phyloP scores from a whole-genome alignment of 441 rosid genomes.

The Populus hybrid region DNA sequence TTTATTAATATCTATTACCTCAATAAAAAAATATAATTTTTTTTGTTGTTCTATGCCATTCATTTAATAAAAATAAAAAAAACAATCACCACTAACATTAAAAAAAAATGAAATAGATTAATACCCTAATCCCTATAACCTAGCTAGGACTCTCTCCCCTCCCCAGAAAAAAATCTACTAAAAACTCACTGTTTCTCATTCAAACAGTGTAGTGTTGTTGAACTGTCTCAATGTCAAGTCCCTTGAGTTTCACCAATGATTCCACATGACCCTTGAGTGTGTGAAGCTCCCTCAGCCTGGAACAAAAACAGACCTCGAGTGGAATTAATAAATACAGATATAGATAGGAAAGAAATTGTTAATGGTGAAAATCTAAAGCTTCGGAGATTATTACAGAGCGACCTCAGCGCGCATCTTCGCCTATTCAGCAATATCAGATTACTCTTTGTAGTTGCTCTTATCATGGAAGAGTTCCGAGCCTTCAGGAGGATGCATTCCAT shows the following conservation, averaged over 20 bases:
- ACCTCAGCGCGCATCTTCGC: constrained; percentile 84
- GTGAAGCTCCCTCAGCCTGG: constrained; percentile 73
- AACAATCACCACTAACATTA: too few relatives aligned
- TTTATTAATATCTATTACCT: too few relatives aligned
- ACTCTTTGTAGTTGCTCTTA: constrained; percentile 45
- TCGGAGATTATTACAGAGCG: constrained; percentile 47
- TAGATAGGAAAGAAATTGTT: not conserved
- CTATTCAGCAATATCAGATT: constrained; percentile 79
- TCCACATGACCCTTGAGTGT: constrained; percentile 83
- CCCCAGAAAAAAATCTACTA: not conserved
- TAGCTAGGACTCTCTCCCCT: constrained; percentile 1
- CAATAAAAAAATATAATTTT: too few relatives aligned
- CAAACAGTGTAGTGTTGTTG: constrained; percentile 76
- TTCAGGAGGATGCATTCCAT: constrained; percentile 59
- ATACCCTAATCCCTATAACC: not conserved
- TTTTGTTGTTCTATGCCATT: too few relatives aligned
- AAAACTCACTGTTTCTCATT: not conserved
- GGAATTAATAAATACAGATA: not conserved
- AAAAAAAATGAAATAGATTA: not conserved
- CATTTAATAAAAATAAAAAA: too few relatives aligned
- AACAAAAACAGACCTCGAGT: not conserved
- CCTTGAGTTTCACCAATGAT: constrained; percentile 80
- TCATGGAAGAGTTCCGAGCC: constrained; percentile 38
- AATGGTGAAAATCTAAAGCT: not conserved
- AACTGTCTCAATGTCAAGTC: constrained; percentile 73